phyloP scores from a whole-genome alignment of 139 green algal species.

The Bryopsis sp. region DNA sequence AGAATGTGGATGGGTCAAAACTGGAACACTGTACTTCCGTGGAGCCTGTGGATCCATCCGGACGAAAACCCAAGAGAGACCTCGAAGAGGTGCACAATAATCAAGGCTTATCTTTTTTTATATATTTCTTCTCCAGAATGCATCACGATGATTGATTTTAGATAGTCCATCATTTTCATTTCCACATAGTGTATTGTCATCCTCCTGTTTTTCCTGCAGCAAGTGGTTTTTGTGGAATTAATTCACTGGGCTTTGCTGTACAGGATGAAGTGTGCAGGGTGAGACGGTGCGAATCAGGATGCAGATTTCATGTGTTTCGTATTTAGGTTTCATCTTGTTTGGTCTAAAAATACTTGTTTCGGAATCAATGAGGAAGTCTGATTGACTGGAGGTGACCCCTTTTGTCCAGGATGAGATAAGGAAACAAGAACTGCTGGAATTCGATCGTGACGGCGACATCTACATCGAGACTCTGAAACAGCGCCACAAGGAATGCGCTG shows the following conservation, averaged over 20 bases:
- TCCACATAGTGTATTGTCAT: too few relatives aligned
- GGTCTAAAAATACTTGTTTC: background rate
- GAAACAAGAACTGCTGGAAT: background rate
- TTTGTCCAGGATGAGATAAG: background rate
- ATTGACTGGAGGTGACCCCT: background rate
- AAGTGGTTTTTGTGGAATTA: too few relatives aligned
- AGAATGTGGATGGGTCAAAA: background rate
- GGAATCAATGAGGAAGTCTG: background rate
- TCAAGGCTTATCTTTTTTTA: too few relatives aligned
- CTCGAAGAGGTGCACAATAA: background rate
- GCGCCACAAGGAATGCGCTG: background rate
- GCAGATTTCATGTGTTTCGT: background rate
- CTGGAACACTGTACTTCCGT: too few relatives aligned
- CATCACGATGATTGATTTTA: too few relatives aligned
- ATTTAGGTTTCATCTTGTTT: background rate
- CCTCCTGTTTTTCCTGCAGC: too few relatives aligned
- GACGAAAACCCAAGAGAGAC: too few relatives aligned
- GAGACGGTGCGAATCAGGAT: background rate
- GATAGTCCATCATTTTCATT: too few relatives aligned
- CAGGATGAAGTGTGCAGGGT: background rate
- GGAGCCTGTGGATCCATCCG: too few relatives aligned
- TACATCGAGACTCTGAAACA: conserved; percentile 17
- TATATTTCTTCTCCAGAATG: too few relatives aligned
- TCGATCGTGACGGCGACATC: conserved; percentile 6
- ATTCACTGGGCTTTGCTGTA: too few relatives aligned